Percentiles rank a stretch among this genome's conserved stretches.
Conservation (phyloP, 495 filamentous ascomycete genomes). For the Choiromyces venosus region DNA sequence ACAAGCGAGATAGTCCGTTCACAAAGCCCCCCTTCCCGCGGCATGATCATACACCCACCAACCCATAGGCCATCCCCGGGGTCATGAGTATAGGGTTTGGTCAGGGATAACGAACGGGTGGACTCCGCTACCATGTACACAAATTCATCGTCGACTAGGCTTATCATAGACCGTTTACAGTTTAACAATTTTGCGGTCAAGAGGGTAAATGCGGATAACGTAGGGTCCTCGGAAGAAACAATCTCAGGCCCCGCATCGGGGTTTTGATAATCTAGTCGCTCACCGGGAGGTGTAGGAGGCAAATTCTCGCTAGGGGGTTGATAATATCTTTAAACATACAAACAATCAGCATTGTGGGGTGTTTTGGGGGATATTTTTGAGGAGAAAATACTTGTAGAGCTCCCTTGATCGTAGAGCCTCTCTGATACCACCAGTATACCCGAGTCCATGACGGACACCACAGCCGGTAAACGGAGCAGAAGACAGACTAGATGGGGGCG, state of each 20-base stretch:
- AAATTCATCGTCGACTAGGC: conserved; percentile 55
- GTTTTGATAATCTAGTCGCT: neutral
- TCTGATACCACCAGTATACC: conserved; percentile 14
- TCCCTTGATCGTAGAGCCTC: conserved; percentile 31
- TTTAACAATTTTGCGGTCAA: conserved; percentile 54
- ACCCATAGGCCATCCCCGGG: conserved; percentile 45
- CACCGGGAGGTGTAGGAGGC: neutral
- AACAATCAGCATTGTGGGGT: neutral
- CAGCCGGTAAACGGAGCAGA: neutral
- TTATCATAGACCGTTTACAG: conserved; percentile 53
- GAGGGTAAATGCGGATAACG: conserved; percentile 61
- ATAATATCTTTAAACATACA: conserved; percentile 26
- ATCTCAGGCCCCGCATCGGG: neutral
- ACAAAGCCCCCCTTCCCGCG: conserved; percentile 49
- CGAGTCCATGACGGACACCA: conserved; percentile 9
- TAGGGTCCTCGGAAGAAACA: conserved; percentile 49
- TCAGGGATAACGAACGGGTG: conserved; percentile 51
- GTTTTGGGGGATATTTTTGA: neutral
- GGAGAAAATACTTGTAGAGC: conserved; percentile 40
- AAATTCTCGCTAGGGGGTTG: conserved; percentile 19
- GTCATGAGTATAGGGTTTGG: conserved; percentile 41
- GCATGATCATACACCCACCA: conserved; percentile 46
- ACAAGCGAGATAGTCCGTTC: conserved; percentile 46
- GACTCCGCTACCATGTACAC: conserved; percentile 63
- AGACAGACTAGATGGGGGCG: neutral